Conservation (phyloP, 345 rosid genomes). For the Stellera chamaejasme region DNA sequence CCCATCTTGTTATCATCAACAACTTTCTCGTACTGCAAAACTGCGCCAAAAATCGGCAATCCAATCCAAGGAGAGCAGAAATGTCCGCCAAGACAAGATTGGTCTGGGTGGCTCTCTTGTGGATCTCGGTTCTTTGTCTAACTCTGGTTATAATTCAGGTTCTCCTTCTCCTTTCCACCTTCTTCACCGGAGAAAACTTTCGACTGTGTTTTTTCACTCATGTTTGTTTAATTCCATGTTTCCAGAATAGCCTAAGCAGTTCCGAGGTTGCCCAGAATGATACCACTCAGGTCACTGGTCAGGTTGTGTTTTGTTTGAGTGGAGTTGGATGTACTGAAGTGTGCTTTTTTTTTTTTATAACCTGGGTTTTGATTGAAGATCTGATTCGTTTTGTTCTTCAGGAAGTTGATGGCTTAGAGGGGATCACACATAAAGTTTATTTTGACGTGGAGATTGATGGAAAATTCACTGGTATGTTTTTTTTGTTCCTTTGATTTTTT, state of each 20-base stretch:
- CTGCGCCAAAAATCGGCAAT: no score
- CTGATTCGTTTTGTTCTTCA: constrained; percentile 11
- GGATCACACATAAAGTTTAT: constrained; percentile 76
- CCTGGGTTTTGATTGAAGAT: not conserved
- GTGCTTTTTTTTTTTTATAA: constrained; percentile 3
- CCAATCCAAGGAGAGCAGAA: constrained; percentile 1
- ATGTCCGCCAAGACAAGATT: constrained; percentile 54
- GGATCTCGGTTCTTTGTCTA: constrained; percentile 53
- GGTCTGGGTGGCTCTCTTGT: constrained; percentile 37
- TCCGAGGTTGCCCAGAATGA: constrained; percentile 32
- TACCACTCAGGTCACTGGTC: constrained; percentile 37
- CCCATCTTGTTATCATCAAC: no score
- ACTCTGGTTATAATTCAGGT: constrained; percentile 76
- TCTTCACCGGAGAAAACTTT: not conserved
- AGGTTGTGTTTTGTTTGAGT: not conserved
- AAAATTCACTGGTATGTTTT: constrained; percentile 54
- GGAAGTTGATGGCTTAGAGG: constrained; percentile 39
- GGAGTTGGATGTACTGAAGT: not conserved
- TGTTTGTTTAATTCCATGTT: constrained; percentile 5
- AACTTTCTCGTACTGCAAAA: no score
- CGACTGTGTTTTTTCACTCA: not conserved
- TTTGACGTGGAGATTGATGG: constrained; percentile 89
- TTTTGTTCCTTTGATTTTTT: not conserved
- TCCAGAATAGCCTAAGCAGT: constrained; percentile 50
- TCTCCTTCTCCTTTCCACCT: not conserved